A percentile compares a stretch with the other conserved stretches of the same genome.
Evolutionary conservation across 257 asterid species (phyloP).

Genomic region (Ilex aquifolium): DNA sequence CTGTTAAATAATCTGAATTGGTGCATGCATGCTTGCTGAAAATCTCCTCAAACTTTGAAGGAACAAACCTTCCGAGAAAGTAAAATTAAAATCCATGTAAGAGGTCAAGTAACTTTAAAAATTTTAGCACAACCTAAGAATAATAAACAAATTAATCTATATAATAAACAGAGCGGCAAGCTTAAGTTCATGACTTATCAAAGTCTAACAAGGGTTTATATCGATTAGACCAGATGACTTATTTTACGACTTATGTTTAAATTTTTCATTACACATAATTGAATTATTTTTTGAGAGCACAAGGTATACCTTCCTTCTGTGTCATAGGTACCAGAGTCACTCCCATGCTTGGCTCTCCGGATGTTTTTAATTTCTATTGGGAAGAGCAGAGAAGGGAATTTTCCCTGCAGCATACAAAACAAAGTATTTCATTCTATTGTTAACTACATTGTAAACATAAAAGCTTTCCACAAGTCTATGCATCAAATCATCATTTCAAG

Average conservation of each 20-base stretch:
- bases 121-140: no score
- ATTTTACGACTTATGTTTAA: no score
- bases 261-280: no score
- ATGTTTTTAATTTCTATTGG: constrained; percentile 79
- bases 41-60: constrained; percentile 62
- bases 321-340: constrained; percentile 77
- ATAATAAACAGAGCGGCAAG: no score
- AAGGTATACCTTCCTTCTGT: constrained; percentile 63
- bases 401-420: constrained; percentile 41
- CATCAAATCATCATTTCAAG: no score
- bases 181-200: no score
- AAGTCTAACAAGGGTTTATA: no score
- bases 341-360: constrained; percentile 48
- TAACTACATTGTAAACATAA: neutral
- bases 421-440: neutral
- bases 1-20: constrained; percentile 42
- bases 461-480: neutral
- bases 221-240: no score
- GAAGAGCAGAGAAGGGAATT: constrained; percentile 41
- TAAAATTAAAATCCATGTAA: no score
- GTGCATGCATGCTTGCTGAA: constrained; percentile 50
- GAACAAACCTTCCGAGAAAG: constrained; percentile 41
- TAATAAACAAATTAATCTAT: no score
- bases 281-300: neutral
- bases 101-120: neutral